phyloP scores from a whole-genome alignment of 345 rosid genomes.

The Euphorbia peplus region DNA sequence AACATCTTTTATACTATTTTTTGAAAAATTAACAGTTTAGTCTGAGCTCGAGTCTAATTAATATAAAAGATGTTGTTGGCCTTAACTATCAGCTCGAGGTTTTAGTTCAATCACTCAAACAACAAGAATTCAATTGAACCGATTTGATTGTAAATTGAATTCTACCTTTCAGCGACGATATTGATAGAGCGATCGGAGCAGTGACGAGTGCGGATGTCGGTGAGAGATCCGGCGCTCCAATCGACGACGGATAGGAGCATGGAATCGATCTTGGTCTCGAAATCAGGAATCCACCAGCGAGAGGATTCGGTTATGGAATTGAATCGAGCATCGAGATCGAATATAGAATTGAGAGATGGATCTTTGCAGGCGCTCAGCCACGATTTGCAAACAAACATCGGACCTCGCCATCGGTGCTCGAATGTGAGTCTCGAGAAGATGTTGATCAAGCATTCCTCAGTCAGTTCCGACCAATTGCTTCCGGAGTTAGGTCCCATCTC shows the following conservation, averaged over 20 bases:
- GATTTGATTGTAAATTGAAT: too few relatives aligned
- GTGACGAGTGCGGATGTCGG: slow-evolving; percentile 62
- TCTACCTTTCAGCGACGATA: slow-evolving; percentile 63
- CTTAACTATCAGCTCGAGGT: too few relatives aligned
- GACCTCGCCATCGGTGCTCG: slow-evolving; percentile 72
- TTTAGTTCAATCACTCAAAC: too few relatives aligned
- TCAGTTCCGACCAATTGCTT: slow-evolving; percentile 68
- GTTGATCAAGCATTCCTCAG: slow-evolving; percentile 65
- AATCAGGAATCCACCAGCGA: slow-evolving; percentile 61
- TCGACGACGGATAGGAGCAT: slow-evolving; percentile 61
- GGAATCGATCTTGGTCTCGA: slow-evolving; percentile 65
- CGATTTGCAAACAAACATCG: slow-evolving; percentile 68
- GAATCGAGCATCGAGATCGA: slow-evolving; percentile 70
- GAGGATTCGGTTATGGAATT: slow-evolving; percentile 45
- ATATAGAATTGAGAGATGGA: slow-evolving; percentile 53
- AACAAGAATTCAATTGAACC: too few relatives aligned
- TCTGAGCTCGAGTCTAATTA: too few relatives aligned
- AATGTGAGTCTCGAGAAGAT: slow-evolving; percentile 63
- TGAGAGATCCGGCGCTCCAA: slow-evolving; percentile 61
- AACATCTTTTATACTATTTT: too few relatives aligned
- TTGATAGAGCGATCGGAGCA: slow-evolving; percentile 71
- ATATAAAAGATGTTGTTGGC: too few relatives aligned
- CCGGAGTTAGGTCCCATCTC: slow-evolving; percentile 3
- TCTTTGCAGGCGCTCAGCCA: slow-evolving; percentile 69
- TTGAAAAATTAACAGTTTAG: too few relatives aligned